Evolutionary conservation across 73 alveolate genomes (phyloP).

Genomic region (Blepharisma japonicum): DNA sequence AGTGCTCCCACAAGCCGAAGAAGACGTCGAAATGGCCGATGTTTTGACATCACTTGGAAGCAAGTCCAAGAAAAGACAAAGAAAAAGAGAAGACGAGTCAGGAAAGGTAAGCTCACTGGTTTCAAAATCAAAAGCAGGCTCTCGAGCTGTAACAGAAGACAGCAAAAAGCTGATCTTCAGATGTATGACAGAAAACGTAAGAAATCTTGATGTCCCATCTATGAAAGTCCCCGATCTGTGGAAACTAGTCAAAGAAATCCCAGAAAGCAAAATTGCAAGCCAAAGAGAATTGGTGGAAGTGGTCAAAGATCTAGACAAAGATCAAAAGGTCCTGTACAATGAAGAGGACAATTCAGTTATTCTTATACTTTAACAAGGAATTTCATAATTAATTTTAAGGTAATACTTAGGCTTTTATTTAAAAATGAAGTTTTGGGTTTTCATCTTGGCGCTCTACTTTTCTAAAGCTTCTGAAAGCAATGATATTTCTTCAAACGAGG

Average conservation of each 20-base stretch:
- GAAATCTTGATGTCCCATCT: background rate
- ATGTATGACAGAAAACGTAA: background rate
- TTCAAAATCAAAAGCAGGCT: background rate
- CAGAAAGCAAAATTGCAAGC: constrained; percentile 20
- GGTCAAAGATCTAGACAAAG: constrained; percentile 24
- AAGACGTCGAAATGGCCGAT: constrained; percentile 31
- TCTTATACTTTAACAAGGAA: background rate
- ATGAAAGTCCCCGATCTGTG: constrained; percentile 16
- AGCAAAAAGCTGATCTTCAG: constrained; percentile 12
- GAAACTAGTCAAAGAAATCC: constrained; percentile 19
- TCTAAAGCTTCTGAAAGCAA: background rate
- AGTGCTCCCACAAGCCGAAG: constrained; percentile 3
- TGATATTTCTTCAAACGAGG: constrained; percentile 2
- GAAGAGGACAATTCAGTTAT: constrained; percentile 4
- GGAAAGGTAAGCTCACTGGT: constrained; percentile 17
- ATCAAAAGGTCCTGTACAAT: constrained; percentile 29
- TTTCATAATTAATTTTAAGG: background rate
- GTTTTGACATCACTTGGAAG: constrained; percentile 18
- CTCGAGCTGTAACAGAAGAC: background rate
- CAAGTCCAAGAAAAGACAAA: constrained; percentile 15
- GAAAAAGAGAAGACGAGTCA: constrained; percentile 30
- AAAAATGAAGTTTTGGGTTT: constrained; percentile 3
- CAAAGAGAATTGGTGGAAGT: constrained; percentile 15
- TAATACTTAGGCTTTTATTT: background rate
- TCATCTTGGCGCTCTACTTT: constrained; percentile 1